A percentile compares a stretch with the other conserved stretches of the same genome.
phyloP scores from a whole-genome alignment of 73 alveolate genomes.

The Effrenium voratum region DNA sequence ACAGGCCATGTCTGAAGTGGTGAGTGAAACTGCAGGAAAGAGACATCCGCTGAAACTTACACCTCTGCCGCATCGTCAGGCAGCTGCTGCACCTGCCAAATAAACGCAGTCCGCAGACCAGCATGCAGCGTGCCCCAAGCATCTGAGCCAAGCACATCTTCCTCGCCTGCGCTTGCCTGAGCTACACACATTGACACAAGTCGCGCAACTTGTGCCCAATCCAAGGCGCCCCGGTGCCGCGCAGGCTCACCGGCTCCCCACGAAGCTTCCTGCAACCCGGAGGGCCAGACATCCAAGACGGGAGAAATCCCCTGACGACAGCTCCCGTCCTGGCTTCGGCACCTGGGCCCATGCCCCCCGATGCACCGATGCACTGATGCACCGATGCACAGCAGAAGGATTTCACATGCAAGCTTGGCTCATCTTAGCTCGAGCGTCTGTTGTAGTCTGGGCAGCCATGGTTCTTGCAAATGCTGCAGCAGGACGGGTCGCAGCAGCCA shows the following conservation, averaged over 20 bases:
- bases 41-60: not conserved
- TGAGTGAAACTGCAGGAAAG: no score
- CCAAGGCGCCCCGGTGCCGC: slow-evolving; percentile 23
- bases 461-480: slow-evolving; percentile 69
- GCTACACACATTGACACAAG: not conserved
- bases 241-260: slow-evolving; percentile 47
- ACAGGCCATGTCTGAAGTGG: no score
- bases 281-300: no score
- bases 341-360: slow-evolving; percentile 8
- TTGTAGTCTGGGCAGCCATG: slow-evolving; percentile 78
- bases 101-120: not conserved
- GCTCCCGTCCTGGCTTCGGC: slow-evolving; percentile 80
- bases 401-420: no score
- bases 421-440: slow-evolving; percentile 45
- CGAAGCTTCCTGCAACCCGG: slow-evolving; percentile 40
- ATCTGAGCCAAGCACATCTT: not conserved
- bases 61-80: slow-evolving; percentile 32
- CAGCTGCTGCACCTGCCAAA: not conserved
- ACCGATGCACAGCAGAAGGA: not conserved
- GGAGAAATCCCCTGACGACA: no score
- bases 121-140: not conserved
- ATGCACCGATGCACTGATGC: not conserved
- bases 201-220: no score
- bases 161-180: not conserved
- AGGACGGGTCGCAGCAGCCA: slow-evolving; percentile 82